Evolutionary conservation across 106 monocot species (phyloP), one percentile per base, ranked within the genome.

Genomic region (Allium fistulosum): DNA sequence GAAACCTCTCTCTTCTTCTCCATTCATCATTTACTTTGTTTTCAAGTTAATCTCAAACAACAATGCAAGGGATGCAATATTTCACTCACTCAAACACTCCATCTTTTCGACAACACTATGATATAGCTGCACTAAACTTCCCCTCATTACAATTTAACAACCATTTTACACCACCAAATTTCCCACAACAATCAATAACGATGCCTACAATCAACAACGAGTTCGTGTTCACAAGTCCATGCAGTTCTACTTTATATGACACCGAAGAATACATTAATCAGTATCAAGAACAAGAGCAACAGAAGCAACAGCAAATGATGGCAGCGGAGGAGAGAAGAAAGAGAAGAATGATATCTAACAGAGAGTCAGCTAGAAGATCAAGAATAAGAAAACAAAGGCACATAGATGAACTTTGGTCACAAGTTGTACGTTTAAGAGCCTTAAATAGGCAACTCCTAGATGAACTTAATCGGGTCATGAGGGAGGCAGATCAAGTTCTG

Each of bases 371-470:
- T 7, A 78, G 88, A 13, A 68, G 91, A 68, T 95, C 95, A 45
- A 83, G 95, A 57, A 86, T 95, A 81, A 75, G 95, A 49, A 95
- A 95, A 73, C 91, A 91, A 81, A 78, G 73, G 77, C 95, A 95
- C 22, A 74, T 95, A n/a, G 85, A 79, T 13, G 85, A 88, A 71
- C 88, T 95, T 47, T 68, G 75, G 59, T 74, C 72, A 11, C 95
- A 86, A 48, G 95, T 91, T 2, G 11, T 55, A 11, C 66, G 74
- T 37, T 85, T 95, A 13, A 77, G 85, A 3, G 53, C 77, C 3
- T 70, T 81, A 66, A 81, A 88, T 69, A 80, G 85, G 14, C 81
- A 63, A 26, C 88, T 95, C 28, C 84, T 95, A 52, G 83, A 88
- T 48, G 85, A 91, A 63, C 80, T 88, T 22, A 95, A 95, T 71